Evolutionary conservation across 768 basidiomycete genomes (phyloP).

Genomic region (Harrya chromipes): DNA sequence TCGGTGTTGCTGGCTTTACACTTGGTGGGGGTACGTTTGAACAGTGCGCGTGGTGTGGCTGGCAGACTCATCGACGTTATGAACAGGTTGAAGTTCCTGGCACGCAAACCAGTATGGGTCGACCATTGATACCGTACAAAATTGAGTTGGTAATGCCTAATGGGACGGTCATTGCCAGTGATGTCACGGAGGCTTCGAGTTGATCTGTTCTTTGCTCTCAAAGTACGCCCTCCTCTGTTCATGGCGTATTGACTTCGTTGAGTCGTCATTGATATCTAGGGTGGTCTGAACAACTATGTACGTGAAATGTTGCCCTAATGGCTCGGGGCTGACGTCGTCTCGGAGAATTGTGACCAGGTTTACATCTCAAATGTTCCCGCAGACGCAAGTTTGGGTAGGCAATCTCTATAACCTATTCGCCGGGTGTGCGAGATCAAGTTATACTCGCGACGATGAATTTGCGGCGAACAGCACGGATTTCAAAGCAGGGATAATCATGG

Average conservation of each 20-base stretch:
- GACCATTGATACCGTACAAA: no score
- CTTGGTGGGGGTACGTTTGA: slow-evolving; percentile 47
- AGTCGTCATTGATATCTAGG: slow-evolving; percentile 31
- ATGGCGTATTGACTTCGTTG: not conserved
- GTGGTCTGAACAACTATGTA: slow-evolving; percentile 58
- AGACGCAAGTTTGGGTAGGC: slow-evolving; percentile 57
- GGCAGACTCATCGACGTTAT: not conserved
- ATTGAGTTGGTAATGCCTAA: slow-evolving; percentile 50
- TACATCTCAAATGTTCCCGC: slow-evolving; percentile 49
- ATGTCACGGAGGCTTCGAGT: slow-evolving; percentile 31
- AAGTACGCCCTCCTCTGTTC: slow-evolving; percentile 23
- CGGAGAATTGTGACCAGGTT: slow-evolving; percentile 57
- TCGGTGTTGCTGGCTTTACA: no score
- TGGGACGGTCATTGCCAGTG: slow-evolving; percentile 40
- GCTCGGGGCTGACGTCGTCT: not conserved
- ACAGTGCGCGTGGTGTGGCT: not conserved
- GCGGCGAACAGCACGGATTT: slow-evolving; percentile 7
- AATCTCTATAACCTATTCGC: slow-evolving; percentile 29
- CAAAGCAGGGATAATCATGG: slow-evolving; percentile 36
- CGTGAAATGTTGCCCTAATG: not conserved
- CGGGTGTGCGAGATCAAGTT: not conserved
- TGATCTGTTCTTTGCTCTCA: slow-evolving; percentile 41
- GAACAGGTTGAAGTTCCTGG: slow-evolving; percentile 56
- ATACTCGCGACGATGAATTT: slow-evolving; percentile 11
- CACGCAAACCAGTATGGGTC: no score